A percentile compares a stretch with the other conserved stretches of the same genome.
Evolutionary conservation across 345 rosid genomes (phyloP).

Genomic region (Populus tremula): DNA sequence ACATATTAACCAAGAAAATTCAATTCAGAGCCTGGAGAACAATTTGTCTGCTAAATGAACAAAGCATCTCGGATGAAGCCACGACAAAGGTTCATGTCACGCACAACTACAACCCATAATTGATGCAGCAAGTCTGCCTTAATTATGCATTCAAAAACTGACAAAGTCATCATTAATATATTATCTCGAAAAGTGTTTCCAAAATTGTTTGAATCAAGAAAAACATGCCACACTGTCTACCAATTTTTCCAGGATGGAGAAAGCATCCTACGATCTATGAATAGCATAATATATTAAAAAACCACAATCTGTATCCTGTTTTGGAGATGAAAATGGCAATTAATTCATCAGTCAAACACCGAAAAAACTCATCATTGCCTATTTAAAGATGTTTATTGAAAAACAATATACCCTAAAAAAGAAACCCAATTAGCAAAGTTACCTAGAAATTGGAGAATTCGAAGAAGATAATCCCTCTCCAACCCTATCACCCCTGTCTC

Average conservation of each 20-base stretch:
- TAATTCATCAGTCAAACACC: background rate
- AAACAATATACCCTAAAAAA: background rate
- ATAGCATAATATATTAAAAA: background rate
- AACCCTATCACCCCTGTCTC: constrained; percentile 25
- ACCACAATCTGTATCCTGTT: background rate
- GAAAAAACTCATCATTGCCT: background rate
- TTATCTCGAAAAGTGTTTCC: background rate
- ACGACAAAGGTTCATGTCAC: background rate
- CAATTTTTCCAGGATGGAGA: background rate
- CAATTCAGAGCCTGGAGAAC: background rate
- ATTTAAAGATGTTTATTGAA: background rate
- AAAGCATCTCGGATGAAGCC: background rate
- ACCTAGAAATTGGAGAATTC: constrained; percentile 46
- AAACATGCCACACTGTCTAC: background rate
- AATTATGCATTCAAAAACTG: background rate
- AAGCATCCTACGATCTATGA: background rate
- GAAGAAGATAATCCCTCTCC: constrained; percentile 37
- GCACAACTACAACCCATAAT: background rate
- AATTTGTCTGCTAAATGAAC: background rate
- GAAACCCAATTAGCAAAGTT: background rate
- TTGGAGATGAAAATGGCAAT: background rate
- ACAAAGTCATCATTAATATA: background rate
- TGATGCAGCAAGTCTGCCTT: background rate
- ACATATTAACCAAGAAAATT: background rate
- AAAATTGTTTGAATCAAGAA: background rate